These are phyloP conservation scores for Venturia asperata DNA, from an alignment of 2,329 filamentous ascomycete species.

Conservation along the genomic window DNA sequence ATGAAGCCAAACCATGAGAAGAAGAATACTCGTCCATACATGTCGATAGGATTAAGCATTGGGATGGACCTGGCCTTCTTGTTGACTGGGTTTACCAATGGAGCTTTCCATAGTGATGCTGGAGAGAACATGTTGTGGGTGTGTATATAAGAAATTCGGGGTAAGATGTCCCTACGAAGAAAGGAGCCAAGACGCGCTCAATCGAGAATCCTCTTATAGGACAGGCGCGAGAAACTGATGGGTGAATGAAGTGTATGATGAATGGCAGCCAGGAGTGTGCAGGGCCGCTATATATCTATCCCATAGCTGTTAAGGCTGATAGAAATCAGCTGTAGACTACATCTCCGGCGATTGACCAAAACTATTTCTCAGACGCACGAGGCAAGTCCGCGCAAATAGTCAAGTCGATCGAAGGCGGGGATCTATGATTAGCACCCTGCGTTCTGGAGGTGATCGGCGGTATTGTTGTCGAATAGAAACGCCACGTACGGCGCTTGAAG, in stretches of 20 bases:
- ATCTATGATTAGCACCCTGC: neutral
- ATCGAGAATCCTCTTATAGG: neutral
- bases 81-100: conserved; percentile 76
- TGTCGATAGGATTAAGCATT: conserved; percentile 66
- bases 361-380: conserved; percentile 8
- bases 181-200: neutral
- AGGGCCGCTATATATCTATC: conserved; percentile 2
- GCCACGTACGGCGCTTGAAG: neutral
- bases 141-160: neutral
- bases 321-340: neutral
- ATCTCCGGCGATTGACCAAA: conserved; percentile 13
- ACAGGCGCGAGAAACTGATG: neutral
- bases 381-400: conserved; percentile 13
- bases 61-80: conserved; percentile 75
- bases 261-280: neutral
- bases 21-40: conserved; percentile 82
- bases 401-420: conserved; percentile 2
- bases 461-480: neutral
- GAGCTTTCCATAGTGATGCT: conserved; percentile 36
- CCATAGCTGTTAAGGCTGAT: neutral
- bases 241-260: neutral
- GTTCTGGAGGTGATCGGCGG: conserved; percentile 11
- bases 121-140: conserved; percentile 15
- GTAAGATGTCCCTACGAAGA: neutral
- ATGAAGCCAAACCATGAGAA: conserved; percentile 85